Evolutionary conservation across 352 stramenopile species (phyloP).

Genomic region (Phytopythium cucurbitacearum): DNA sequence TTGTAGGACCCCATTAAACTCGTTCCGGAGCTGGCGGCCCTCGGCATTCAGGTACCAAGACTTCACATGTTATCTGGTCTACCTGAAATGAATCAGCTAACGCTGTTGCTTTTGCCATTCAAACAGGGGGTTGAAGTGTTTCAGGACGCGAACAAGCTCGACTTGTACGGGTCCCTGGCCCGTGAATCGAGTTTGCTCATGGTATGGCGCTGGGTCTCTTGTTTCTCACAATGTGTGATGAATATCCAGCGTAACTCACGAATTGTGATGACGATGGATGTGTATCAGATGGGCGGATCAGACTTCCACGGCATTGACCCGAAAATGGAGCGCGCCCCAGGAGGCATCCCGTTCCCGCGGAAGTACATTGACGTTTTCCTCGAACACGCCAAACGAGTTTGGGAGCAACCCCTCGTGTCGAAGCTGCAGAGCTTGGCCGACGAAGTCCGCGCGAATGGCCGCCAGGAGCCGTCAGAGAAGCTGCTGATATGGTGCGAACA

Average conservation of each 20-base stretch:
- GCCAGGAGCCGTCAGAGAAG: conserved; percentile 12
- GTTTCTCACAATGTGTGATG: neutral
- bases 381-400: conserved; percentile 58
- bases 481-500: conserved; percentile 59
- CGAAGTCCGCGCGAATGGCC: conserved; percentile 5
- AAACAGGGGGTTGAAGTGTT: conserved; percentile 77
- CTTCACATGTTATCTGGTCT: neutral
- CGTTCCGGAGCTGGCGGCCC: conserved; percentile 59
- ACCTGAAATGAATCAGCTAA: neutral
- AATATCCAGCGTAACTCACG: neutral
- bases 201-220: conserved; percentile 18
- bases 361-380: conserved; percentile 71
- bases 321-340: conserved; percentile 57
- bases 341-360: conserved; percentile 72
- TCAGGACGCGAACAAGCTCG: conserved; percentile 75
- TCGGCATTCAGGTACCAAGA: conserved; percentile 62
- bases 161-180: conserved; percentile 75
- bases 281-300: conserved; percentile 61
- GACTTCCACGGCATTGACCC: conserved; percentile 83
- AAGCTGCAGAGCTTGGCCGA: conserved; percentile 31
- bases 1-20: conserved; percentile 62
- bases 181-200: conserved; percentile 67
- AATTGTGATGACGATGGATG: neutral
- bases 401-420: conserved; percentile 53
- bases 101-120: neutral